Conservation (phyloP, 139 green algal species). For the Desmodesmus armatus region DNA sequence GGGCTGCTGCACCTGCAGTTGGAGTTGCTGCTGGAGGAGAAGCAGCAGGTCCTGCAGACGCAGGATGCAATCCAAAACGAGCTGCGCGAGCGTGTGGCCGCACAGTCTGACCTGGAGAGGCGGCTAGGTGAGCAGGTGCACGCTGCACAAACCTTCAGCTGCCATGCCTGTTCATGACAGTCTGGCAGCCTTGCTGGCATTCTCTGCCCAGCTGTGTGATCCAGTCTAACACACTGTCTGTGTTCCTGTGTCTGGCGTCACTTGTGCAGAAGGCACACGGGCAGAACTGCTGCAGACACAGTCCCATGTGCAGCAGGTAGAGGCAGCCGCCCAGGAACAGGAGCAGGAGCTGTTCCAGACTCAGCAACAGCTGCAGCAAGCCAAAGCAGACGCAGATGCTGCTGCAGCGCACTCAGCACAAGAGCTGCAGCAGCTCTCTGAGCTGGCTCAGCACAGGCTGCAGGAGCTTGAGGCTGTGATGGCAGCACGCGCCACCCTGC, state of each 20-base stretch:
- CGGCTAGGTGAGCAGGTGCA: background rate
- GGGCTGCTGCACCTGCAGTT: background rate
- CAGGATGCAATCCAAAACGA: background rate
- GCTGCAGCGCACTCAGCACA: background rate
- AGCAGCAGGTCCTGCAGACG: background rate
- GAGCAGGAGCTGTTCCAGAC: slow-evolving; percentile 13
- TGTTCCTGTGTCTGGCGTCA: no score
- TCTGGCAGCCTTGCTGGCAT: no score
- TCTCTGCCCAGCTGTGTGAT: no score
- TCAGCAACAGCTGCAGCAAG: slow-evolving; percentile 4
- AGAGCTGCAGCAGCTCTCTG: background rate
- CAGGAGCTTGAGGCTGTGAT: slow-evolving; percentile 4
- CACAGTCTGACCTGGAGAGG: background rate
- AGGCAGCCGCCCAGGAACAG: background rate
- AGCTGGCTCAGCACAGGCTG: background rate
- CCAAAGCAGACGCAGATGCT: background rate
- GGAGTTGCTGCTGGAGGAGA: background rate
- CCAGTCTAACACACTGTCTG: no score
- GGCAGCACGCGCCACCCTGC: background rate
- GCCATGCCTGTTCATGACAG: no score
- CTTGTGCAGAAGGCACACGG: background rate
- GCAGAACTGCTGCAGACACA: no score
- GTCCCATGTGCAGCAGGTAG: no score
- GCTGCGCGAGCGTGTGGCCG: background rate
- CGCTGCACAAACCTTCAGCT: no score